Evolutionary conservation across 192 early-diverging fungal genomes (phyloP).

Genomic region (Coemansia sp.): DNA sequence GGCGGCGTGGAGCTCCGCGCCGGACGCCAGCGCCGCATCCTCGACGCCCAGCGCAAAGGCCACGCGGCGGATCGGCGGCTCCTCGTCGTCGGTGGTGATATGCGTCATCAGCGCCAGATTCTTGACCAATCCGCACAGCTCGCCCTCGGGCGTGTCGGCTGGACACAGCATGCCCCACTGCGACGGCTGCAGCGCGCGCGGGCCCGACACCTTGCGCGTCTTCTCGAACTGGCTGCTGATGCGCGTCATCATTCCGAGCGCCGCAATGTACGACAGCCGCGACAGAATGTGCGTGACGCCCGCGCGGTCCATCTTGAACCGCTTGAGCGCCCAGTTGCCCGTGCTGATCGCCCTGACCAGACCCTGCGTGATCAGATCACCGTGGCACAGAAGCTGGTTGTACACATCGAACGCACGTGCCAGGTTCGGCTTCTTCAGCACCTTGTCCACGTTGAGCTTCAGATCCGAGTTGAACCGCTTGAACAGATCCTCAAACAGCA

Average conservation of each 20-base stretch:
- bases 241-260: constrained; percentile 97
- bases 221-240: constrained; percentile 98
- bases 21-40: constrained; percentile 87
- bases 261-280: constrained; percentile 90
- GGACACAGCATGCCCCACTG: constrained; percentile 98
- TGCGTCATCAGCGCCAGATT: constrained; percentile 98
- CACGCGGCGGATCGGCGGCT: constrained; percentile 73
- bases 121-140: constrained; percentile 96
- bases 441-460: constrained; percentile 88
- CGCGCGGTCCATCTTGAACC: constrained; percentile 99
- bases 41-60: constrained; percentile 89
- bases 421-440: constrained; percentile 85
- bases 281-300: constrained; percentile 96
- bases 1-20: constrained; percentile 79
- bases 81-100: constrained; percentile 94
- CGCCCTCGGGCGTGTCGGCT: constrained; percentile 97
- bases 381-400: constrained; percentile 68
- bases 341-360: constrained; percentile 93
- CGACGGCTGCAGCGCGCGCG: constrained; percentile 93
- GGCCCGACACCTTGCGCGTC: constrained; percentile 95
- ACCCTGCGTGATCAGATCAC: constrained; percentile 86
- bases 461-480: constrained; percentile 87
- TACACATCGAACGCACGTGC: constrained; percentile 88
- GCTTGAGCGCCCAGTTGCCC: constrained; percentile 98
- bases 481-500: constrained; percentile 98